phyloP scores from a whole-genome alignment of 164 flowering plant species.

The Stephania japonica region DNA sequence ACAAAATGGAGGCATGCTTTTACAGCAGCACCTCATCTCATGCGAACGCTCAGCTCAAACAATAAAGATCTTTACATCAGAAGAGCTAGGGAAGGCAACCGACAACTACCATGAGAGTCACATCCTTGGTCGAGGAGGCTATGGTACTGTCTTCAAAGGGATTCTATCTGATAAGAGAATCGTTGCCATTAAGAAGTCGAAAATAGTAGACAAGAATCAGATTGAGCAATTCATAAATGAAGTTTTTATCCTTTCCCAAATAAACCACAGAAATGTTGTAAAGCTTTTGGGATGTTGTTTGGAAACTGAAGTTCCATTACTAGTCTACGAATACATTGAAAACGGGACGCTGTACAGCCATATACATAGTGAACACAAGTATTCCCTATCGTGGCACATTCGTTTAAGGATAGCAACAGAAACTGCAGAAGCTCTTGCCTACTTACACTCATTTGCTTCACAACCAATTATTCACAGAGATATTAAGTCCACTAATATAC shows the following conservation, averaged over 20 bases:
- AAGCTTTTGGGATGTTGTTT: conserved; percentile 25
- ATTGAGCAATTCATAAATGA: conserved; percentile 22
- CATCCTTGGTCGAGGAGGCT: neutral
- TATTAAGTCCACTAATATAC: conserved; percentile 33
- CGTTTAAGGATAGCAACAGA: conserved; percentile 24
- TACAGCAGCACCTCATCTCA: neutral
- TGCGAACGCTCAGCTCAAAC: neutral
- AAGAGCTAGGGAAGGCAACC: neutral
- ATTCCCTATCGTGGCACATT: conserved; percentile 19
- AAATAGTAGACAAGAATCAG: conserved; percentile 15
- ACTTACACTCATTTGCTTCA: conserved; percentile 30
- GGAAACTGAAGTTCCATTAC: conserved; percentile 18
- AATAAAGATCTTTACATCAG: neutral
- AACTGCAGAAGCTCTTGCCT: conserved; percentile 25
- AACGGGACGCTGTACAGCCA: neutral
- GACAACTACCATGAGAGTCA: neutral
- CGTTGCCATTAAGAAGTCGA: conserved; percentile 19
- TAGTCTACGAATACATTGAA: neutral
- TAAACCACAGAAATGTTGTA: conserved; percentile 25
- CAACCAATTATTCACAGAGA: conserved; percentile 31
- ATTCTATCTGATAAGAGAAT: neutral
- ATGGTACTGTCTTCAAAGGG: conserved; percentile 4
- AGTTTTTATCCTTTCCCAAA: conserved; percentile 17
- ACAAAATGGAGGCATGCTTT: neutral
- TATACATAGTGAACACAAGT: neutral